A percentile compares a stretch with the other conserved stretches of the same genome.
Evolutionary conservation across 2,329 filamentous ascomycete species (phyloP).

Genomic region (Colletotrichum abscissum): DNA sequence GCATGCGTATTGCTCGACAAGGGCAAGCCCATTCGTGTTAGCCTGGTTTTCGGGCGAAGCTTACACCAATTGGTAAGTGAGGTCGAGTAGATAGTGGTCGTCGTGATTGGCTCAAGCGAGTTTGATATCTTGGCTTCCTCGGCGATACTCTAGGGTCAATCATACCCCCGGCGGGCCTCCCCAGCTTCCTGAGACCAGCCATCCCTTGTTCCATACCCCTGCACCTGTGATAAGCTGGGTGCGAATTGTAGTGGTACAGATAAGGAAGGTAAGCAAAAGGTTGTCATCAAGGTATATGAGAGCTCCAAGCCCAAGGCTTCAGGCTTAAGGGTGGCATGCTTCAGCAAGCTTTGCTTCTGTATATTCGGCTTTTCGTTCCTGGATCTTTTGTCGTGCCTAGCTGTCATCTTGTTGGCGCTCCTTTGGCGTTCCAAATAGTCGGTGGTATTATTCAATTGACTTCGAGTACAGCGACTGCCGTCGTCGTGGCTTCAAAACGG

Average conservation of each 20-base stretch:
- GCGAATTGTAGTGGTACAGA: neutral
- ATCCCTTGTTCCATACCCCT: slow-evolving; percentile 14
- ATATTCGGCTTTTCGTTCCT: neutral
- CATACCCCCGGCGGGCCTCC: slow-evolving; percentile 2
- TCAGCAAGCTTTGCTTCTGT: neutral
- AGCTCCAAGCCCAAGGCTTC: neutral
- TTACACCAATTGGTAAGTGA: neutral
- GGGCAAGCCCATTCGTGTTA: neutral
- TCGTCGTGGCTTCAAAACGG: neutral
- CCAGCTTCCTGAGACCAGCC: neutral
- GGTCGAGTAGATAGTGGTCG: neutral
- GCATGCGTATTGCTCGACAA: slow-evolving; percentile 1
- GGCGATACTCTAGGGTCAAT: slow-evolving; percentile 4
- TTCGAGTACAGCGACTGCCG: neutral
- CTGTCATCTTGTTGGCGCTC: neutral
- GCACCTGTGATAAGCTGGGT: slow-evolving; percentile 9
- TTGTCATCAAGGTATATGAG: neutral
- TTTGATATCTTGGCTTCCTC: slow-evolving; percentile 31
- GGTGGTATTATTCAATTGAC: neutral
- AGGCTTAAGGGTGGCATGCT: neutral
- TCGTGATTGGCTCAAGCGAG: slow-evolving; percentile 11
- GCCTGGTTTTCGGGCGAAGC: neutral
- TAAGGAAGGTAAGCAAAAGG: neutral
- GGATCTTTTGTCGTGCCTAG: neutral
- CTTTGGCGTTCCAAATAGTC: neutral